Base-by-base conservation (phyloP, 2,329 filamentous ascomycete species). In the Verticillium albo-atrum region DNA sequence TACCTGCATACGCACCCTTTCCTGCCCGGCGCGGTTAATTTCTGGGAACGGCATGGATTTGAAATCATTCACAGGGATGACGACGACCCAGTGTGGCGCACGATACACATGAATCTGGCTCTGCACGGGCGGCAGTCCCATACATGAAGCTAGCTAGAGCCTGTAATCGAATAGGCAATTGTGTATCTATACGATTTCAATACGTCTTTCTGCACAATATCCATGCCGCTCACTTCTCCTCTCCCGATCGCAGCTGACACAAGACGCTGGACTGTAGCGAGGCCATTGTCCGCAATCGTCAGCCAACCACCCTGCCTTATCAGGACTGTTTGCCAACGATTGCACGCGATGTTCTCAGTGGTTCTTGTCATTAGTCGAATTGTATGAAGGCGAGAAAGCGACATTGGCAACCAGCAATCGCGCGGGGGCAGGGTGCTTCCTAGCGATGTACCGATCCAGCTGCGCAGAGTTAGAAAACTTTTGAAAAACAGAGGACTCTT, bases 1-100 rank as follows among this genome's bases (percentile, higher is more conserved):
- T 71, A 71, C 55, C 60, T 71, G 1, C 68, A 71, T 25, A 71
- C 69, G 0, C 69, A 71, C 23, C 68, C 69, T 0, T 71, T 71
- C 15, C 25, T 71, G 2, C 66, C 63, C 0, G 62, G 68, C 1
- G 68, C 68, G 1, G 61, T 68, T 2, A 35, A 26, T 0, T 71
- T 71, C 12, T 71, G 69, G 69, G 59, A 70, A 30, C 54, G 59
- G 1, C 64, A 68, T 17, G 65, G 66, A 0, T 71, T 71, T 37
- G 54, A 50, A 1, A 9, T 66, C 0, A 54, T 68, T 6, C 6
- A 57, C 0, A 59, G 66, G 1, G 68, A 71, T 2, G 59, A 70
- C 1, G 68, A 71, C 15, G 61, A 63, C 1, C 9, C 10, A 23
- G 47, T 68, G 0, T 71, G 68, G 68, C 63, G 59, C n/a, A 71